These are phyloP conservation scores for Aspergillus avenaceus DNA, from an alignment of 495 filamentous ascomycete species.

Conservation along the genomic window DNA sequence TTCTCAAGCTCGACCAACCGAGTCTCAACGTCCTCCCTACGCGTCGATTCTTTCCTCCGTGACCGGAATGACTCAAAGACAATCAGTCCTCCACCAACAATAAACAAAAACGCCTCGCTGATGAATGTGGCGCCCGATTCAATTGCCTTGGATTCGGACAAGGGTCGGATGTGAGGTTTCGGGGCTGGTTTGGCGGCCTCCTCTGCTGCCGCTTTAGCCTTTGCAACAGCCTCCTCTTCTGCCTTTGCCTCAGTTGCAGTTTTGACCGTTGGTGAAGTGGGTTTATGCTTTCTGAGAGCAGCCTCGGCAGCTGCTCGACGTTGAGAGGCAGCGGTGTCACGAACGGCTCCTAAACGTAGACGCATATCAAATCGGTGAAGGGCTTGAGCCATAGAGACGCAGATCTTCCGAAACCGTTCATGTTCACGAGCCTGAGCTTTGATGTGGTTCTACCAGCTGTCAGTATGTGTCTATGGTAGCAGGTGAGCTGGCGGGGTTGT, in stretches of 20 bases:
- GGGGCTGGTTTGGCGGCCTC: conserved; percentile 41
- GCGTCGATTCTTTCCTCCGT: conserved; percentile 70
- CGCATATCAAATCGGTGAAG: conserved; percentile 96
- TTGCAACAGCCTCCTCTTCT: conserved; percentile 50
- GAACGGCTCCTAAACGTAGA: conserved; percentile 75
- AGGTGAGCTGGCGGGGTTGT: conserved; percentile 16
- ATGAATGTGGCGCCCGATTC: conserved; percentile 95
- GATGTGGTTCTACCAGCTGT: conserved; percentile 70
- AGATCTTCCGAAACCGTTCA: conserved; percentile 75
- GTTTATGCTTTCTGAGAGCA: conserved; percentile 54
- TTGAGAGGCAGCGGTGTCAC: conserved; percentile 65
- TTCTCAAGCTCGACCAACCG: conserved; percentile 64
- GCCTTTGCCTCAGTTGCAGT: conserved; percentile 68
- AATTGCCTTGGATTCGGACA: conserved; percentile 90
- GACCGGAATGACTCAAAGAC: conserved; percentile 76
- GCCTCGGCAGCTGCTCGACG: conserved; percentile 46
- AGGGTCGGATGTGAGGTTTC: conserved; percentile 61
- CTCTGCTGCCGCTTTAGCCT: conserved; percentile 46
- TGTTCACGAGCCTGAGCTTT: conserved; percentile 94
- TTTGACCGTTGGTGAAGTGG: conserved; percentile 73
- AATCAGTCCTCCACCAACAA: conserved; percentile 74
- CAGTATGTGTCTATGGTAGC: conserved; percentile 45
- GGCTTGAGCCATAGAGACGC: conserved; percentile 71
- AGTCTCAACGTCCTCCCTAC: conserved; percentile 69
- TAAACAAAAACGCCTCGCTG: conserved; percentile 83